A percentile compares a stretch with the other conserved stretches of the same genome.
Evolutionary conservation across 179 eudicot species (phyloP).

Genomic region (Heliamphora pulchella): DNA sequence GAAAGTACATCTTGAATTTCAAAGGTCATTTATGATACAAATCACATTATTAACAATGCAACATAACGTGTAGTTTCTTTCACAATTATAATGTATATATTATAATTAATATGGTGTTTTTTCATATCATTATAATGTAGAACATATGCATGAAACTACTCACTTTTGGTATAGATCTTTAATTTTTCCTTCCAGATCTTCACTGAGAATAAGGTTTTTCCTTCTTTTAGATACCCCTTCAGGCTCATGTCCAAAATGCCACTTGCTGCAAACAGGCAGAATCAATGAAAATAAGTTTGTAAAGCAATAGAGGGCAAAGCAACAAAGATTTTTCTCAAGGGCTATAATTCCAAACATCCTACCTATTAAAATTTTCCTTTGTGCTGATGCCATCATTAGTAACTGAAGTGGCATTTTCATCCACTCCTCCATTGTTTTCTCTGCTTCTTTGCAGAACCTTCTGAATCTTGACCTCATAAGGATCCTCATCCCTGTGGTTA

Average conservation of each 20-base stretch:
- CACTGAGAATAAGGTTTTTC: slow-evolving; percentile 49
- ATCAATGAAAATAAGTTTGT: slow-evolving; percentile 16
- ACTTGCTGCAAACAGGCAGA: slow-evolving; percentile 38
- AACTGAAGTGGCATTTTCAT: slow-evolving; percentile 18
- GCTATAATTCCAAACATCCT: slow-evolving; percentile 16
- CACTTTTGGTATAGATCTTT: slow-evolving; percentile 63
- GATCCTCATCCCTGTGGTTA: slow-evolving; percentile 40
- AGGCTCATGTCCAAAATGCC: slow-evolving; percentile 27
- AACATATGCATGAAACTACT: slow-evolving; percentile 23
- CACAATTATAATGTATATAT: neutral
- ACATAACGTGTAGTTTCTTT: neutral
- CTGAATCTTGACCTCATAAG: slow-evolving; percentile 25
- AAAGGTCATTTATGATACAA: neutral
- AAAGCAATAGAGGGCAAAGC: neutral
- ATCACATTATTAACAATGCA: neutral
- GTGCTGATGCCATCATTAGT: slow-evolving; percentile 14
- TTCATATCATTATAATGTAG: neutral
- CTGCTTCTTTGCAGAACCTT: slow-evolving; percentile 20
- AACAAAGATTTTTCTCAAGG: neutral
- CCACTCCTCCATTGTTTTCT: slow-evolving; percentile 17
- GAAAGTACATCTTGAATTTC: neutral
- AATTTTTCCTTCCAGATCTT: slow-evolving; percentile 49
- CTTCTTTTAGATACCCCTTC: slow-evolving; percentile 37
- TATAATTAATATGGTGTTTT: no score
- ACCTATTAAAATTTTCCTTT: slow-evolving; percentile 31